Evolutionary conservation across 345 rosid genomes (phyloP).

Genomic region (Adansonia digitata): DNA sequence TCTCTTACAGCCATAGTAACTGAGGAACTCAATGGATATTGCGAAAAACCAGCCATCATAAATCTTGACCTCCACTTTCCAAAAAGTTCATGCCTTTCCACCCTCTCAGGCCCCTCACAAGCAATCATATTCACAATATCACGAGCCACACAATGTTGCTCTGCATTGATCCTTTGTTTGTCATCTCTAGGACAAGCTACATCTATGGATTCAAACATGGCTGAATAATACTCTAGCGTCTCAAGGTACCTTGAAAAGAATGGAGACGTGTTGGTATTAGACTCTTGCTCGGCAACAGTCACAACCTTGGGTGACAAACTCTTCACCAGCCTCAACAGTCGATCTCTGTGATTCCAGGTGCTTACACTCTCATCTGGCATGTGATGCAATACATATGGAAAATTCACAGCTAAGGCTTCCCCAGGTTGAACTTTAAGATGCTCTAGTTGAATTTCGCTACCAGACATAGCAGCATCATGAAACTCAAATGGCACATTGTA

Average conservation of each 20-base stretch:
- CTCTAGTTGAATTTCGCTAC: conserved; percentile 53
- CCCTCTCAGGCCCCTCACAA: conserved; percentile 72
- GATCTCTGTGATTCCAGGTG: conserved; percentile 69
- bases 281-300: conserved; percentile 76
- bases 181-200: conserved; percentile 51
- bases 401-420: conserved; percentile 83
- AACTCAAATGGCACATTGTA: conserved; percentile 71
- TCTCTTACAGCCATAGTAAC: conserved; percentile 37
- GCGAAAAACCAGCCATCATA: conserved; percentile 63
- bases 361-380: conserved; percentile 98
- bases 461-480: conserved; percentile 69
- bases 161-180: conserved; percentile 64
- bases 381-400: conserved; percentile 86
- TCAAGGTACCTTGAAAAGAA: conserved; percentile 57
- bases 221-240: conserved; percentile 65
- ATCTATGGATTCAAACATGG: conserved; percentile 80
- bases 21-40: conserved; percentile 32
- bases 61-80: conserved; percentile 73
- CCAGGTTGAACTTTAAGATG: conserved; percentile 58
- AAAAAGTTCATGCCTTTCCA: conserved; percentile 70
- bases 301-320: conserved; percentile 47
- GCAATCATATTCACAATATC: conserved; percentile 89
- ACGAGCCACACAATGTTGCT: conserved; percentile 82
- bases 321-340: conserved; percentile 70
- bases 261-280: conserved; percentile 75